A percentile compares a stretch with the other conserved stretches of the same genome.
These are phyloP conservation scores for Paramyrothecium sp. DNA, from an alignment of 2,329 filamentous ascomycete genomes.

Conservation along the genomic window DNA sequence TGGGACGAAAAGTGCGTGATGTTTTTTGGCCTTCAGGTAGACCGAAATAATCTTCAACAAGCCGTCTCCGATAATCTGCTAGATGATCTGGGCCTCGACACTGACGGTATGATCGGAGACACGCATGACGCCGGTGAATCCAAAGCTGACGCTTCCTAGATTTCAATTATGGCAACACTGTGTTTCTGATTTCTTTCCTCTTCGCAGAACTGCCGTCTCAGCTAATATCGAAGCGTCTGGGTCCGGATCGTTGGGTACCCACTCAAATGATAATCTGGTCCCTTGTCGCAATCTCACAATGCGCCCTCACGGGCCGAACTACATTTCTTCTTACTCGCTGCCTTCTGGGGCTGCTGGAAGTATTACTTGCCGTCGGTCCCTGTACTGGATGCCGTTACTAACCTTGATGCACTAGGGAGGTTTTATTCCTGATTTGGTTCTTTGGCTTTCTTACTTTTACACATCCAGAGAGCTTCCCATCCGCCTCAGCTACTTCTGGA, in stretches of 20 bases:
- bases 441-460: slow-evolving; percentile 25
- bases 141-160: slow-evolving; percentile 22
- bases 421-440: slow-evolving; percentile 13
- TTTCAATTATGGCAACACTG: slow-evolving; percentile 54
- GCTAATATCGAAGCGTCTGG: slow-evolving; percentile 53
- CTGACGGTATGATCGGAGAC: slow-evolving; percentile 5
- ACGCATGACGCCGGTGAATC: background rate
- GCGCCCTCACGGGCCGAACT: background rate
- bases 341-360: background rate
- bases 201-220: slow-evolving; percentile 61
- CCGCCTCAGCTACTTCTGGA: slow-evolving; percentile 22
- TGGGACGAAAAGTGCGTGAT: slow-evolving; percentile 36
- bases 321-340: background rate
- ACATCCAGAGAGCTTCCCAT: slow-evolving; percentile 21
- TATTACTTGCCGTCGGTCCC: background rate
- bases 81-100: slow-evolving; percentile 34
- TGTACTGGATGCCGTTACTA: background rate
- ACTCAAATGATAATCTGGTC: slow-evolving; percentile 11
- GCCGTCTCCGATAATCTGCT: slow-evolving; percentile 34
- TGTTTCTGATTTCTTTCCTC: slow-evolving; percentile 54
- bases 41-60: slow-evolving; percentile 30
- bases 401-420: slow-evolving; percentile 5
- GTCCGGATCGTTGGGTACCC: slow-evolving; percentile 28
- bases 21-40: slow-evolving; percentile 48
- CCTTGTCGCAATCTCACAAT: background rate